phyloP scores from a whole-genome alignment of 768 basidiomycete genomes.

The Tulasnella sp. region DNA sequence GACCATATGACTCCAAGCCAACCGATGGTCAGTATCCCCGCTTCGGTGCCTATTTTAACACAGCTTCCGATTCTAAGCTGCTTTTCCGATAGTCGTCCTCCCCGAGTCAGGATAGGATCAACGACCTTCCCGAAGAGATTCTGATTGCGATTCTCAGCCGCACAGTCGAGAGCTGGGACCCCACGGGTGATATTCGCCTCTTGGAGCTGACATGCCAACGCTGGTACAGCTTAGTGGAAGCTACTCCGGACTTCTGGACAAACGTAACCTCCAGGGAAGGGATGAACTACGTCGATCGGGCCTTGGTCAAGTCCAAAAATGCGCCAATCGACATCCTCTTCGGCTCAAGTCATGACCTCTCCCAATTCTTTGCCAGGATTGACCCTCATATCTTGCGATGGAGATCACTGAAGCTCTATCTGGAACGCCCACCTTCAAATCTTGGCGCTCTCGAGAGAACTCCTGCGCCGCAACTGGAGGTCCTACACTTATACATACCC shows the following conservation, averaged over 20 bases:
- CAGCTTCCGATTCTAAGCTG: too few species aligned
- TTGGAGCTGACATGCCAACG: background rate
- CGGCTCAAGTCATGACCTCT: background rate
- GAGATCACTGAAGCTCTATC: background rate
- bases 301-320: background rate
- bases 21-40: too few species aligned
- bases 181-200: background rate
- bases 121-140: background rate
- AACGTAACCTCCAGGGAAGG: background rate
- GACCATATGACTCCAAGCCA: too few species aligned
- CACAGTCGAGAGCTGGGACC: background rate
- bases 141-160: background rate
- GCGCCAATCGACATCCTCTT: background rate
- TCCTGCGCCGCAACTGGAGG: background rate
- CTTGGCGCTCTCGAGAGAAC: background rate
- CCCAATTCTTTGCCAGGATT: background rate
- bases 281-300: background rate
- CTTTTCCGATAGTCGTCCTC: too few species aligned
- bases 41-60: too few species aligned
- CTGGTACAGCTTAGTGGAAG: background rate
- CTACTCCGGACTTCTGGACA: background rate
- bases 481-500: background rate
- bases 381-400: background rate
- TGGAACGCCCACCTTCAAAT: background rate
- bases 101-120: too few species aligned